phyloP scores from a whole-genome alignment of 2,329 filamentous ascomycete genomes.

The Whalleya microplaca region DNA sequence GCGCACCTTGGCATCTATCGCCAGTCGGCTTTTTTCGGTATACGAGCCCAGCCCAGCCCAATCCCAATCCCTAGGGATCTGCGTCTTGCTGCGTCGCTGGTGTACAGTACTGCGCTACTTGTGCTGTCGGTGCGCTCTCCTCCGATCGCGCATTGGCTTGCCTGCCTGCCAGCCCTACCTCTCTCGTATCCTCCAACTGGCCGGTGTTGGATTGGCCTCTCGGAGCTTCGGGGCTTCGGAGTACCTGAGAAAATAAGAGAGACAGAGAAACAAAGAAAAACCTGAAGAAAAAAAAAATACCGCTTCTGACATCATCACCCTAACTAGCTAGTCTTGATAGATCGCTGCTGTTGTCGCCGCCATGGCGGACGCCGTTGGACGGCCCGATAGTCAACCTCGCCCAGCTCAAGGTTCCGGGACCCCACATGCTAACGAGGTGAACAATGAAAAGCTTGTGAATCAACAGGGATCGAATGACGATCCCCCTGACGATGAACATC shows the following conservation, averaged over 20 bases:
- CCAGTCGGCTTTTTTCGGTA: not conserved
- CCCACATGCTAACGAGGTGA: constrained; percentile 9
- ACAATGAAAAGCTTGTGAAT: constrained; percentile 41
- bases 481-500: constrained; percentile 14
- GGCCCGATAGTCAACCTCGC: constrained; percentile 13
- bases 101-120: too few relatives aligned
- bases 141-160: not conserved
- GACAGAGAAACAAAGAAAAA: too few relatives aligned
- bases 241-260: too few relatives aligned
- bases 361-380: constrained; percentile 5
- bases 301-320: constrained; percentile 10
- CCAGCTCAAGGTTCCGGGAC: constrained; percentile 3
- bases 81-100: not conserved
- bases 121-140: not conserved
- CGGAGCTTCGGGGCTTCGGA: too few relatives aligned
- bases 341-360: constrained; percentile 6
- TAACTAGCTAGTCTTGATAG: not conserved
- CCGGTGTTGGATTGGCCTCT: constrained; percentile 3
- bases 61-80: too few relatives aligned
- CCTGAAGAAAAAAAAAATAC: constrained; percentile 1
- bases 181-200: constrained; percentile 6
- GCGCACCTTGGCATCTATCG: not conserved
- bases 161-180: too few relatives aligned
- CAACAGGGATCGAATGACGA: constrained; percentile 19
- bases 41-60: not conserved